Evolutionary conservation across 2,329 filamentous ascomycete genomes (phyloP).

Genomic region (Proliferodiscus dingleyae): DNA sequence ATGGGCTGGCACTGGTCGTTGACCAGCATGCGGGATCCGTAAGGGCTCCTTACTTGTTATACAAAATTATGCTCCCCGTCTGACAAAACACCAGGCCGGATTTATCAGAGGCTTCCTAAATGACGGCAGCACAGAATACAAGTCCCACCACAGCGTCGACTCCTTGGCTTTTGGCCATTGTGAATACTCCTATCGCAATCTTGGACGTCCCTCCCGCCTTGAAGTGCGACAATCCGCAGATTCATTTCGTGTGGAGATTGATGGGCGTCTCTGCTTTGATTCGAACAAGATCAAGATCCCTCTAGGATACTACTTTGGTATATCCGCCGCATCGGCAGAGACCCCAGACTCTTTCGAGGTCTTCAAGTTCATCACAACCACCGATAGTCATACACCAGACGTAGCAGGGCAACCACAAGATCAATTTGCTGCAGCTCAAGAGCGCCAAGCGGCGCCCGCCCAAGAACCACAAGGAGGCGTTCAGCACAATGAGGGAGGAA

Average conservation of each 20-base stretch:
- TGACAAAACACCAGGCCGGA: slow-evolving; percentile 48
- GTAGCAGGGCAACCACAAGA: slow-evolving; percentile 17
- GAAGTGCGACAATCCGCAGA: slow-evolving; percentile 63
- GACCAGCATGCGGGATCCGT: slow-evolving; percentile 73
- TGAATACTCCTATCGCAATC: slow-evolving; percentile 83
- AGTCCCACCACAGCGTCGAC: slow-evolving; percentile 70
- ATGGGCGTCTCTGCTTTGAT: slow-evolving; percentile 77
- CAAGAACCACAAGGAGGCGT: slow-evolving; percentile 20
- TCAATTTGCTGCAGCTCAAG: slow-evolving; percentile 28
- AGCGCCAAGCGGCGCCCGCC: slow-evolving; percentile 34
- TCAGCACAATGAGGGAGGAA: slow-evolving; percentile 6
- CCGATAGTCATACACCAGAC: slow-evolving; percentile 39
- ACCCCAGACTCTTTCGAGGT: slow-evolving; percentile 92
- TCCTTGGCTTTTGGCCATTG: slow-evolving; percentile 90
- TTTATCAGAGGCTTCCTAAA: slow-evolving; percentile 91
- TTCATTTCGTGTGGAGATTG: slow-evolving; percentile 73
- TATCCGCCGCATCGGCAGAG: slow-evolving; percentile 84
- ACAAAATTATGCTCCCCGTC: background rate
- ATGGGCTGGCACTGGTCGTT: slow-evolving; percentile 82
- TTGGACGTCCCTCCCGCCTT: slow-evolving; percentile 76
- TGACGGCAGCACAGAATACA: slow-evolving; percentile 79
- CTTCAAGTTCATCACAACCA: slow-evolving; percentile 76
- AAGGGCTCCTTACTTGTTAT: slow-evolving; percentile 19
- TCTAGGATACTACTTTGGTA: slow-evolving; percentile 74
- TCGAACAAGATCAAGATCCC: slow-evolving; percentile 76